Conservation (phyloP, 2,329 filamentous ascomycete genomes). For the Paraconiothyrium brasiliense region DNA sequence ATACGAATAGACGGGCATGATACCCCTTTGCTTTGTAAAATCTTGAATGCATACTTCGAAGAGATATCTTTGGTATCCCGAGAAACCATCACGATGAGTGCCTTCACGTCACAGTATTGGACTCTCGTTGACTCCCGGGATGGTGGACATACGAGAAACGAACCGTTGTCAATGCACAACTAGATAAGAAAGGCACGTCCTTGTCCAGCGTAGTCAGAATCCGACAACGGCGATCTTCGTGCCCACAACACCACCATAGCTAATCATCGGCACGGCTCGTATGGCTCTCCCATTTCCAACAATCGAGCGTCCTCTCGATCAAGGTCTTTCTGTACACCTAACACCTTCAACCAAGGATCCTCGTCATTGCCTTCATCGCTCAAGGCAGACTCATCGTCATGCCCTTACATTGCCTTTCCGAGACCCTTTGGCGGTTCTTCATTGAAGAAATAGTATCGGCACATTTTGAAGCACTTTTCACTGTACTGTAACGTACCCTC, state of each 20-base stretch:
- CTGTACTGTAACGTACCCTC: background rate
- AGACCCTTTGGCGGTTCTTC: background rate
- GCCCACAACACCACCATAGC: background rate
- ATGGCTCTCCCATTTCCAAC: background rate
- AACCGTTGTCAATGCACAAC: background rate
- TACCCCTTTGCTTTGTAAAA: constrained; percentile 25
- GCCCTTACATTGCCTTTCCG: too few species aligned
- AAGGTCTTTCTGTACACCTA: background rate
- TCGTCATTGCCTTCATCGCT: background rate
- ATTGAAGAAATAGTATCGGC: background rate
- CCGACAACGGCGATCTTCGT: background rate
- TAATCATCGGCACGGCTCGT: background rate
- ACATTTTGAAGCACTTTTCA: background rate
- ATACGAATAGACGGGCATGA: constrained; percentile 23
- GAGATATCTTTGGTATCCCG: background rate
- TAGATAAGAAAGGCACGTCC: background rate
- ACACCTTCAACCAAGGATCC: background rate
- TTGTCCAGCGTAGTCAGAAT: background rate
- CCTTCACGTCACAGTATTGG: background rate
- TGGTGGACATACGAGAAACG: background rate
- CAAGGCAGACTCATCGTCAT: background rate
- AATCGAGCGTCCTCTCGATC: too few species aligned
- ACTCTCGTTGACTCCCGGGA: background rate
- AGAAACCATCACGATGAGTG: background rate
- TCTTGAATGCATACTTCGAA: background rate